Evolutionary conservation across 306 rosid genomes (phyloP), one percentile per base, ranked within the genome.

Genomic region (Comarum palustre): DNA sequence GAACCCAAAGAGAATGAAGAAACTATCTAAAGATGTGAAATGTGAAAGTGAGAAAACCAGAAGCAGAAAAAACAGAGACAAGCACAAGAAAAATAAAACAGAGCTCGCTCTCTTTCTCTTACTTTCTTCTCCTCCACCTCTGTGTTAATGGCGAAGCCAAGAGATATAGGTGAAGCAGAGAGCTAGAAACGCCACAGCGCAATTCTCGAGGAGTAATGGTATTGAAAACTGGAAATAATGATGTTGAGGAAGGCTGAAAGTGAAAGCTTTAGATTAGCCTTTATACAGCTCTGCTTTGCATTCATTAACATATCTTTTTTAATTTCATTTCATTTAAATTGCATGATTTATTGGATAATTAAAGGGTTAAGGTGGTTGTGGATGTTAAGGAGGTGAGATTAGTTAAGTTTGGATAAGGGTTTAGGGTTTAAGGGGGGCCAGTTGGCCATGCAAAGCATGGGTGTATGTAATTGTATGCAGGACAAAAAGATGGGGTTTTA

Each of bases 121-220:
- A 5, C 36, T 57, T 25, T 57, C 76, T 60, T 57, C 76, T 60
- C 64, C 60, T 54, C 29, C 31, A 79, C 47, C 74, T 64, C 66
- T 42, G 75, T 73, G 87, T 85, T 81, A 78, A 83, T 80, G 86
- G 90, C 80, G 85, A 80, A 80, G 83, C 85, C 63, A 77, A 86
- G 90, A 89, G 79, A 72, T 65, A 32, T 75, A 78, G 27, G n/a
- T 10, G 38, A 31, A 16, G 43, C 16, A 55, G 27, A 47, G 46
- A 63, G 61, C n/a, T 25, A 58, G 67, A 77, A 48, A 68, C 74
- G 47, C 61, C 22, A 79, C 34, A 83, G 87, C 99, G 41, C 92
- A 73, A 81, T 78, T 84, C 78, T 90, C 96, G 60, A 91, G 86
- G 87, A 82, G 48, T 75, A 85, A 84, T 83, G 81, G 86, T 69